Evolutionary conservation across 225 moss, liverwort and hornwort species (phyloP).

Genomic region (Polytrichum commune): DNA sequence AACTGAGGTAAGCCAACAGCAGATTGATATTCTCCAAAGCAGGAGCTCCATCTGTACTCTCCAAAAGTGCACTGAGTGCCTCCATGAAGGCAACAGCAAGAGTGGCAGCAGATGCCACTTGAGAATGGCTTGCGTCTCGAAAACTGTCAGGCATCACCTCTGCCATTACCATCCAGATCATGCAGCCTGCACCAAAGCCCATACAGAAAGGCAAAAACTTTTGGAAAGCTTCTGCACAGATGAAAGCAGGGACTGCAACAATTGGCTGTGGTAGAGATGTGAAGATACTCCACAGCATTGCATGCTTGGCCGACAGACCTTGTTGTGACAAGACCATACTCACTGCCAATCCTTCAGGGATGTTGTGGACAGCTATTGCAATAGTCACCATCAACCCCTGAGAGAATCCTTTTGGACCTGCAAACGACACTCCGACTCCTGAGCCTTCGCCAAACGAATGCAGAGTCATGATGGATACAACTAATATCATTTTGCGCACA

Average conservation of each 20-base stretch:
- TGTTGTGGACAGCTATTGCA: conserved; percentile 96
- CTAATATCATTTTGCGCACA: conserved; percentile 84
- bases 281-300: conserved; percentile 96
- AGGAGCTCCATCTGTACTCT: conserved; percentile 46
- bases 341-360: conserved; percentile 93
- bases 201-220: conserved; percentile 87
- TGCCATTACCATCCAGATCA: conserved; percentile 99
- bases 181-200: conserved; percentile 98
- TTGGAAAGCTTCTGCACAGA: conserved; percentile 90
- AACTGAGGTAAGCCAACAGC: conserved; percentile 49
- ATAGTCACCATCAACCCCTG: conserved; percentile 92
- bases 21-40: conserved; percentile 32
- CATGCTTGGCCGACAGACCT: conserved; percentile 71
- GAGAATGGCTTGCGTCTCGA: conserved; percentile 80
- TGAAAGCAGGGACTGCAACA: conserved; percentile 92
- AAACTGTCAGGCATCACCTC: conserved; percentile 97
- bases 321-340: conserved; percentile 87
- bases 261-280: conserved; percentile 94
- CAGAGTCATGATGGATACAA: conserved; percentile 92
- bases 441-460: conserved; percentile 98
- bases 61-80: conserved; percentile 78
- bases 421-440: conserved; percentile 94
- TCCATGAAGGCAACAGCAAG: conserved; percentile 93
- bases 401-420: conserved; percentile 82
- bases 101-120: conserved; percentile 90